Base-by-base conservation (phyloP, 768 basidiomycete species). In the Clitopilus hobsonii region DNA sequence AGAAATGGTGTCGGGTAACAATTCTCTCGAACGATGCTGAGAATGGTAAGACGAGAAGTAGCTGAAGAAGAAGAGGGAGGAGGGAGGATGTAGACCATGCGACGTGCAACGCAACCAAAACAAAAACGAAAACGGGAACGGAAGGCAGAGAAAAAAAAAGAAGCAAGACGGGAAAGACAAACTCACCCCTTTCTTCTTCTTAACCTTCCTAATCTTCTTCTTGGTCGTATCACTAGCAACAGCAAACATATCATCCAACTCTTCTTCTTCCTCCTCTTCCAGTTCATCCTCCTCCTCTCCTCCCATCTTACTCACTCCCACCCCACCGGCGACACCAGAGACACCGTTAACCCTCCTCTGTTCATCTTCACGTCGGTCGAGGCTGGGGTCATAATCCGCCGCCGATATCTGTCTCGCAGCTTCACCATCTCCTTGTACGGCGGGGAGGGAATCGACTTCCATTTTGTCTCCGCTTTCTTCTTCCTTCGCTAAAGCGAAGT, bases 211-310 rank as follows among this genome's bases (percentile, higher is more conserved):
- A 45, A 18, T 20, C 65, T 76, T 79, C 66, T 80, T 82, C 61
- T 80, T 77, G 32, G 58, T 59, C 24, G 74, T 71, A 22, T 64
- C 64, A 16, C 67, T 61, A 6, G 73, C 76, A 20, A 91, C 78
- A 22, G 93, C 87, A 63, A 98, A 98, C 94, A 99, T 98, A 67
- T 98, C 96, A 58, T 96, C 93, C 1, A 96, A 79, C 29, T 94
- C 91, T 2, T 93, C 91, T 11, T 91, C 90, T 6, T 89, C 90
- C 10, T 86, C 87, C 2, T 80, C 82, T 24, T 81, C 81, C n/a
- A 82, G 78, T 38, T 78, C 77, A 23, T 77, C 71, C n/a, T 80
- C 78, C 16, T 74, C 65, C 22, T 71, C 69, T 18, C 63, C 72
- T 27, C 74, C 73, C 25, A 73, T 68, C 23, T 32, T 50, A 1